Conservation (phyloP, 176 grass and related monocot species). For the Tuctoria greenei region DNA sequence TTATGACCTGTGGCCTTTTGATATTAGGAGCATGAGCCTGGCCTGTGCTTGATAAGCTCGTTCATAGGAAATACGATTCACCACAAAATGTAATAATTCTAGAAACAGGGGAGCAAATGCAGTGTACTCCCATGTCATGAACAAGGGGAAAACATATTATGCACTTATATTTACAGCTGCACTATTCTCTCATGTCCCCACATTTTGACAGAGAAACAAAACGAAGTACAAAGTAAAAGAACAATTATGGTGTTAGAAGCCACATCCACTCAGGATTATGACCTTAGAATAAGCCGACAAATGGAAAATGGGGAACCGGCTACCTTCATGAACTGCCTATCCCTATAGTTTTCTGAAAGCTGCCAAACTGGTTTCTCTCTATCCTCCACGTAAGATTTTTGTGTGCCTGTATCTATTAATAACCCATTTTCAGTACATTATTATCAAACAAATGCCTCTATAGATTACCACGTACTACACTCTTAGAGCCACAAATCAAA, state of each 20-base stretch:
- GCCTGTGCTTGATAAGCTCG: background rate
- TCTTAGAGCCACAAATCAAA: conserved; percentile 67
- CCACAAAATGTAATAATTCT: background rate
- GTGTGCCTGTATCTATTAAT: conserved; percentile 20
- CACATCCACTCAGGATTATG: conserved; percentile 9
- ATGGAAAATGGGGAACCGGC: conserved; percentile 13
- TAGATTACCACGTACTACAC: conserved; percentile 18
- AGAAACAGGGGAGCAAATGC: background rate
- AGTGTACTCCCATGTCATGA: conserved; percentile 10
- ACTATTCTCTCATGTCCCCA: conserved; percentile 13
- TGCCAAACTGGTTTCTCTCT: conserved; percentile 23
- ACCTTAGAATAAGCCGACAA: conserved; percentile 11
- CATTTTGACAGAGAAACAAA: conserved; percentile 22
- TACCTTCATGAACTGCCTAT: conserved; percentile 22
- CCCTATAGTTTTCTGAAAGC: conserved; percentile 26
- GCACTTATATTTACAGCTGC: conserved; percentile 26
- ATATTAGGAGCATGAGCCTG: background rate
- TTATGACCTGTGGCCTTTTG: conserved; percentile 18
- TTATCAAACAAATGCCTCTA: conserved; percentile 20
- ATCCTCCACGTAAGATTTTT: conserved; percentile 21
- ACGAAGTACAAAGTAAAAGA: conserved; percentile 11
- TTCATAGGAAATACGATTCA: conserved; percentile 24
- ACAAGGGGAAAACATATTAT: background rate
- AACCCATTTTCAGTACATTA: conserved; percentile 21
- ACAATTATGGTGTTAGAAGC: conserved; percentile 23